A percentile compares a stretch with the other conserved stretches of the same genome.
Evolutionary conservation across 148 eudicot genomes (phyloP).

Genomic region (Suaeda aralocaspica): DNA sequence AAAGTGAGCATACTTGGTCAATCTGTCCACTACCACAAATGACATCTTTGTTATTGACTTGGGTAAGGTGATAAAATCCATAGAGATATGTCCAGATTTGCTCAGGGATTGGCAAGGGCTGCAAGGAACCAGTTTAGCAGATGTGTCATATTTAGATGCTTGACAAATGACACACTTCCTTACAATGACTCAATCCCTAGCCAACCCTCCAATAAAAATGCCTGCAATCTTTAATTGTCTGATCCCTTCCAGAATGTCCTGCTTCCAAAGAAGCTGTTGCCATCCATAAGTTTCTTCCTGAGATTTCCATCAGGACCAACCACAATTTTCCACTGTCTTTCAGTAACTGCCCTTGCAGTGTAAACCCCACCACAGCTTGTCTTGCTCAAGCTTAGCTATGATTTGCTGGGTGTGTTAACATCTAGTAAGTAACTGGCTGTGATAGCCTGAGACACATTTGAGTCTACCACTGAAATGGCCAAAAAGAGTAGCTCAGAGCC

Average conservation of each 20-base stretch:
- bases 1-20: no score
- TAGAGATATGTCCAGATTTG: no score
- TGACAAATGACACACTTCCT: not conserved
- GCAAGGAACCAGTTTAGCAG: not conserved
- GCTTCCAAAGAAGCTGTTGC: not conserved
- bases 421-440: not conserved
- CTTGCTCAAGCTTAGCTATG: no score
- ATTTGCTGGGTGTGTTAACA: no score
- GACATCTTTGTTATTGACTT: not conserved
- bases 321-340: not conserved
- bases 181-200: not conserved
- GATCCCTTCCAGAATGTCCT: not conserved
- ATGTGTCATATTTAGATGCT: not conserved
- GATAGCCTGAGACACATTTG: not conserved
- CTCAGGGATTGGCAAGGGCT: conserved; percentile 12
- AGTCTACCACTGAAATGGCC: not conserved
- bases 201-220: conserved; percentile 8
- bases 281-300: not conserved
- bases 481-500: not conserved
- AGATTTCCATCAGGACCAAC: not conserved
- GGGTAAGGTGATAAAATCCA: conserved; percentile 8
- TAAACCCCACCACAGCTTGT: no score
- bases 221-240: no score
- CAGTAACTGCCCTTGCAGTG: no score
- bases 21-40: no score